Base-by-base conservation (phyloP, 176 grass and related monocot genomes). In the Carex pumila region DNA sequence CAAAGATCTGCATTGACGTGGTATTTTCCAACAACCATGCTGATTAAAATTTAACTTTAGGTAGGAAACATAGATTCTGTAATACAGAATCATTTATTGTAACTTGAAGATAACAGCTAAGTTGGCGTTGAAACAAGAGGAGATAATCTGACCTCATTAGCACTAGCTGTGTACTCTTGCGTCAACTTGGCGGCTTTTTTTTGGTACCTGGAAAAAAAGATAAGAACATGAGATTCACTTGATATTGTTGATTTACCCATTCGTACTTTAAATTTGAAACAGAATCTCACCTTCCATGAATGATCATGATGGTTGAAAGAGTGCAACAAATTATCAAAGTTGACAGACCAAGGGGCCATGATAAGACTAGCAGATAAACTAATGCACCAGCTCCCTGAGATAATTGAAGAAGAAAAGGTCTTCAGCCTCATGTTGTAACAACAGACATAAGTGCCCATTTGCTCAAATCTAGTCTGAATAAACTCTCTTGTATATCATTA, bases 301-400 rank as follows among this genome's bases (percentile, higher is more conserved):
- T 53, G 31, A 98, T 83, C 96, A 98, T 92, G 80, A 98, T 93
- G 79, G 84, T 79, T 8, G 89, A 90, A 63, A 98, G 87, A 57
- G 91, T 91, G 39, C 81, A 86, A 85, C 96, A 98, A 69, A 93
- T 93, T 60, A 92, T 72, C 89, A 98, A 64, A 69, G 96, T 95
- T 19, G 87, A 98, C 80, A 92, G 84, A 57, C 92, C 93, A 90
- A 99, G 96, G 79, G 93, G 96, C 96, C 96, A 95, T 56, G 96
- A 99, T 85, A 99, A 90, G 77, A 99, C 62, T 79, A 95, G 83
- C 81, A 99, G 89, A 87, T 99, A 99, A 85, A 95, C 90, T 47
- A 99, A 88, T 81, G 96, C 91, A 80, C 96, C 96, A 88, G 81
- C 77, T 84, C 92, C 96, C 96, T 99, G 90, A 56, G 12, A 91